Base-by-base conservation (phyloP, 768 basidiomycete species). In the Xanthoconium stramineum region DNA sequence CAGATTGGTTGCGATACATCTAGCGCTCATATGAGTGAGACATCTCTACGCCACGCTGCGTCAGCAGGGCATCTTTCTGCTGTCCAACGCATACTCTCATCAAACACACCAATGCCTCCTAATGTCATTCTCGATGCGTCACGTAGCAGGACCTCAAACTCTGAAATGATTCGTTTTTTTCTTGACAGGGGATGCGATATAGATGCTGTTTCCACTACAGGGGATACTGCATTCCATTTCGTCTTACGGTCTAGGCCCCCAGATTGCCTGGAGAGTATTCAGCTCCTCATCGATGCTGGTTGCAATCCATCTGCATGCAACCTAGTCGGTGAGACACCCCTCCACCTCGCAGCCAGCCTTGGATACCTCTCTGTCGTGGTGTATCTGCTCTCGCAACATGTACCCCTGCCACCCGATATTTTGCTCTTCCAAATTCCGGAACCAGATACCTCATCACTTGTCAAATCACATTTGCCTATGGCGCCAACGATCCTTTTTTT, bases 211-310 rank as follows among this genome's bases (percentile, higher is more conserved):
- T 49, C 33, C 1, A 4, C 46, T 7, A 6, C 7, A 0, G 54
- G 33, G 6, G 20, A 59, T 14, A 56, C 47, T 11, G 15, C 49
- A 20, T 39, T 60, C 5, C 58, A 61, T 32, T 6, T 12, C 19
- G 10, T 17, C 7, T 7, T 49, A n/a, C n/a, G n/a, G n/a, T n/a
- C n/a, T n/a, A n/a, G n/a, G n/a, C 5, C n/a, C n/a, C n/a, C n/a
- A n/a, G n/a, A n/a, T 17, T 7, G 32, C 12, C 28, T 52, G 24
- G 32, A 52, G 36, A 28, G 36, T 12, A 20, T 49, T 17, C 33
- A 30, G 36, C 8, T 37, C 20, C 51, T 59, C 28, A 10, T 55
- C 1, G 33, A 50, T 20, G 52, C 57, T 3, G 59, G 59, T 12
- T 54, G 59, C 20, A 36, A 52, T 35, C 40, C 52, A 0, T 38